Evolutionary conservation across 352 stramenopile species (phyloP), one percentile per base, ranked within the genome.

Genomic region (Pythium diclinum): DNA sequence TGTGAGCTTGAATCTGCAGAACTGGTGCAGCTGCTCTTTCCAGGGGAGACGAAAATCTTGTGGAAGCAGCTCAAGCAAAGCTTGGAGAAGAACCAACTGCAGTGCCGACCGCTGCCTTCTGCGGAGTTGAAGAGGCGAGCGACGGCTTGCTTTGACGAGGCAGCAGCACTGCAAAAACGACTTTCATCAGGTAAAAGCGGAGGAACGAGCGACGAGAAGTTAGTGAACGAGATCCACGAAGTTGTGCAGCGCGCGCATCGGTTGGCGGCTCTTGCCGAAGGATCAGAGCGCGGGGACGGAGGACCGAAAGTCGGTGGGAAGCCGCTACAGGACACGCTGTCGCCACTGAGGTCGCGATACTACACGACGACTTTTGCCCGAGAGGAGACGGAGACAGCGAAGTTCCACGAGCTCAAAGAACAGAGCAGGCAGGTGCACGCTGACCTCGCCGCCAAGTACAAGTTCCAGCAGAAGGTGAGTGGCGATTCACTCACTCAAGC

Each of bases 381-480:
- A 2, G 55, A 59, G 3, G 36, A 53, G 32, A 47, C 52, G 0
- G 42, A 49, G 16, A 68, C 52, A 2, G 25, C 59, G 0, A 34
- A 28, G 14, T 74, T 74, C 33, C 46, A 70, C 48, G 62, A 67
- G 32, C 61, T 74, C 16, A 59, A 68, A 25, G 62, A 69, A 4
- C 56, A 70, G 36, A 59, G 57, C 25, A 51, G 36, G 9, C 51
- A 59, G 8, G 47, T 74, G 10, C 16, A 38, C 5, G 34, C 10
- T 2, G 62, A 55, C 1, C 38, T 74, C 3, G 61, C 58, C 16
- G 9, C 49, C 32, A 74, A 70, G 59, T 74, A 70, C 59, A 63
- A 65, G 48, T 47, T 74, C 9, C 57, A 70, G 16, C 56, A 57
- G 6, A 70, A 74, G 68, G 68, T 74, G 25, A 25, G 68, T 19